Evolutionary conservation across 257 asterid genomes (phyloP), one percentile per base, ranked within the genome.

Genomic region (Przewalskia tangutica): DNA sequence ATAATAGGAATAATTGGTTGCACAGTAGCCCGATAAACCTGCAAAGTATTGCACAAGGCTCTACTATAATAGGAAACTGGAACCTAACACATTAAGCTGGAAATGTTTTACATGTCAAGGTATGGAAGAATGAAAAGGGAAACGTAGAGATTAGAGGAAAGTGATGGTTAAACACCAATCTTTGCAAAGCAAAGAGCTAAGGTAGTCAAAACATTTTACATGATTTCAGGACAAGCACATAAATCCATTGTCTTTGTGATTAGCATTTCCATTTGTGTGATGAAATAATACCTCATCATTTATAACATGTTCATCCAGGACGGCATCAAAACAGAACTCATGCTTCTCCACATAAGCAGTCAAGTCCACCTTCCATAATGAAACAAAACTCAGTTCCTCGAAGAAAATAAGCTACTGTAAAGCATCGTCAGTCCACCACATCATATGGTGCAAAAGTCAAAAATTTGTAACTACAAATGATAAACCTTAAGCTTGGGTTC

Each of bases 291-390:
- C 99, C 99, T 94, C 99, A 85, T 93, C 97, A 88, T 96, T 96
- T 27, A 97, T 85, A 80, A 96, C 99, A 53, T 91, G 84, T 85
- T 94, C 97, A 88, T 96, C 94, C 34, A 96, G 93, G 84, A 96
- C 99, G 27, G 98, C 98, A 89, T 96, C 98, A 86, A 96, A 94
- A 89, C 95, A 90, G 89, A 94, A 96, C 89, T 92, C 99, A 34
- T 96, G 99, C 87, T 90, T 96, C 89, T 96, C 99, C 85, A 93
- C 97, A 62, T 96, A 96, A 63, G 98, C 98, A 80, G 99, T 96
- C 93, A 96, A 90, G 87, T 96, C 99, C 84, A 96, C 98, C 99
- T 96, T 85, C 88, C 81, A 55, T 68, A 85, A 44, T 18, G 82
- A 63, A 77, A 80, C 14, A 82, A 84, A 85, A 62, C 65, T 86